phyloP scores from a whole-genome alignment of 176 grass and related monocot genomes.

The Oryza nivara region DNA sequence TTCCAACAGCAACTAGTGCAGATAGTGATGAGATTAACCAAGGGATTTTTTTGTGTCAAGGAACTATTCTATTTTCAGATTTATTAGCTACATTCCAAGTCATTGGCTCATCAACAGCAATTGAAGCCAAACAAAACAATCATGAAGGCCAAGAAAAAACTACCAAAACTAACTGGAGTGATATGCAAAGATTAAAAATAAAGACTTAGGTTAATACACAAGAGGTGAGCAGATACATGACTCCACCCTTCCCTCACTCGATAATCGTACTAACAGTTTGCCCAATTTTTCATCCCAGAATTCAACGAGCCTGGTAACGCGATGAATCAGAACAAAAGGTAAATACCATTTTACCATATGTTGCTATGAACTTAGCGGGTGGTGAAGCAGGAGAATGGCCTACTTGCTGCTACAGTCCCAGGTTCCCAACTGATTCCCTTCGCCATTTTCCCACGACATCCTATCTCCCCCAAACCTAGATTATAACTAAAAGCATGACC shows the following conservation, averaged over 20 bases:
- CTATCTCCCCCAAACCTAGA: not conserved
- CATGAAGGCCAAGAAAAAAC: not conserved
- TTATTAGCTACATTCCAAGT: constrained; percentile 3
- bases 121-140: not conserved
- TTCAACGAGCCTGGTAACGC: not conserved
- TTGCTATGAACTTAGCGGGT: not conserved
- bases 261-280: not conserved
- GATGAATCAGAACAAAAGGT: not conserved
- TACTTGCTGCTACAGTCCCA: not conserved
- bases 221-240: not conserved
- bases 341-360: not conserved
- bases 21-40: not conserved
- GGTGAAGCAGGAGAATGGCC: not conserved
- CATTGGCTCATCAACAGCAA: not conserved
- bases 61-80: not conserved
- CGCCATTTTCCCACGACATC: not conserved
- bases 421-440: not conserved
- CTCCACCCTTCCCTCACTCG: not conserved
- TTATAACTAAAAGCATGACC: not conserved
- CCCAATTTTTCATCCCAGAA: not conserved
- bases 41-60: not conserved
- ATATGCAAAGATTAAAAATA: not conserved
- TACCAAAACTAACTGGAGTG: not conserved
- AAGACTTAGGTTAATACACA: no score
- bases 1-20: not conserved